Evolutionary conservation across 2,329 filamentous ascomycete species (phyloP), one percentile per base, ranked within the genome.

Genomic region (Colletotrichum cuscutae): DNA sequence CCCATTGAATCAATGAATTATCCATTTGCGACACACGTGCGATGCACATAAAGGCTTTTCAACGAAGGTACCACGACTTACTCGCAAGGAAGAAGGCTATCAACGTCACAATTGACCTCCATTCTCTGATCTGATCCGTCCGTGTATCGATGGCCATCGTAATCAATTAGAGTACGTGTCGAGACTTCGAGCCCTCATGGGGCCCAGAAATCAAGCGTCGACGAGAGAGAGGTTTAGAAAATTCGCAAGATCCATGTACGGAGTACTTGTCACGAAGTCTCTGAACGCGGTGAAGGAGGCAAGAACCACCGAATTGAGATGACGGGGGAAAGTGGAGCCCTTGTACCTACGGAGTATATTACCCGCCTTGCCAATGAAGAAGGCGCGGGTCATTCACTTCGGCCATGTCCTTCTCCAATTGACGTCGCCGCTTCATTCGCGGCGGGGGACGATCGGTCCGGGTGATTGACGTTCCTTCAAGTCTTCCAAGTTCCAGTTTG

Each of bases 71-170:
- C 46, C n/a, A 59, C 56, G 22, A 89, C 91, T 86, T 83, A 94
- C 92, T 94, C 5, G 92, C 92, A 53, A 93, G 56, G 42, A 94
- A 84, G 77, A 94, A 94, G 57, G 92, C 87, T 65, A 94, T 82
- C 42, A 94, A 85, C 0, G 92, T 94, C 69, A 94, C 81, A 62
- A 94, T 94, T 19, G 92, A 93, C 62, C 89, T 86, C 92, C 92
- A 94, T 70, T 88, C 81, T 67, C 81, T 87, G 77, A 94, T 94
- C 75, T 86, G 81, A 60, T 80, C 80, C 30, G 89, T 91, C 74
- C 90, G 83, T 12, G 87, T 61, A 22, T 61, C 64, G 28, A 73
- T 70, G 79, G 67, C 65, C 75, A 76, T 76, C 49, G 26, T 37
- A 56, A 57, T 28, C 22, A 46, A 3, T 12, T 28, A 35, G 60